A percentile compares a stretch with the other conserved stretches of the same genome.
These are phyloP conservation scores for Lentinula guzmanii DNA, from an alignment of 768 basidiomycete species.

Conservation along the genomic window DNA sequence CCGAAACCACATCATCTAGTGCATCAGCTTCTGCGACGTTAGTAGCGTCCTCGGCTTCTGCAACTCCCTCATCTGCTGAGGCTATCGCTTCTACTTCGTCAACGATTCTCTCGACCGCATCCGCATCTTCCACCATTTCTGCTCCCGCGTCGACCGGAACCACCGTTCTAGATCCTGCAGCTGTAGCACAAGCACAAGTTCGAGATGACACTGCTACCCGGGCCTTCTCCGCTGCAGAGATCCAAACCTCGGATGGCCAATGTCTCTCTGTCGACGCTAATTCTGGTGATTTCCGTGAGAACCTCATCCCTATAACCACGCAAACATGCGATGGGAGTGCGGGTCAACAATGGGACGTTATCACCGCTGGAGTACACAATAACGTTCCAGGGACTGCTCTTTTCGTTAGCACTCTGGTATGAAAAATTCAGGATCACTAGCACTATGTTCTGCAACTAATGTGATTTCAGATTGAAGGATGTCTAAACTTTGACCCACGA, in stretches of 20 bases:
- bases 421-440: neutral
- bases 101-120: no score
- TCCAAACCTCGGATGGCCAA: conserved; percentile 15
- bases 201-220: conserved; percentile 19
- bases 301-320: conserved; percentile 14
- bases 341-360: conserved; percentile 17
- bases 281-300: conserved; percentile 17
- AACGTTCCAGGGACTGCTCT: conserved; percentile 13
- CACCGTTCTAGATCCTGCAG: conserved; percentile 12
- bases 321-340: conserved; percentile 14
- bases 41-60: no score
- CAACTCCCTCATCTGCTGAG: no score
- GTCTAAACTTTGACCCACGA: conserved; percentile 18
- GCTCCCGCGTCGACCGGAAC: neutral
- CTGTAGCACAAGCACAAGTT: conserved; percentile 13
- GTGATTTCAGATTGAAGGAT: conserved; percentile 13
- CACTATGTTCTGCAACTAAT: neutral
- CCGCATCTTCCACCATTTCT: no score
- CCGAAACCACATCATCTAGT: no score
- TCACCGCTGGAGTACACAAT: conserved; percentile 15
- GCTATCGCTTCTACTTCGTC: no score
- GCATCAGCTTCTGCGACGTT: no score
- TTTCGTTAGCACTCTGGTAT: conserved; percentile 14
- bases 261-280: conserved; percentile 13
- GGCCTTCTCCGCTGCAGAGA: conserved; percentile 11